Evolutionary conservation across 306 rosid species (phyloP).

Genomic region (Fagus crenata): DNA sequence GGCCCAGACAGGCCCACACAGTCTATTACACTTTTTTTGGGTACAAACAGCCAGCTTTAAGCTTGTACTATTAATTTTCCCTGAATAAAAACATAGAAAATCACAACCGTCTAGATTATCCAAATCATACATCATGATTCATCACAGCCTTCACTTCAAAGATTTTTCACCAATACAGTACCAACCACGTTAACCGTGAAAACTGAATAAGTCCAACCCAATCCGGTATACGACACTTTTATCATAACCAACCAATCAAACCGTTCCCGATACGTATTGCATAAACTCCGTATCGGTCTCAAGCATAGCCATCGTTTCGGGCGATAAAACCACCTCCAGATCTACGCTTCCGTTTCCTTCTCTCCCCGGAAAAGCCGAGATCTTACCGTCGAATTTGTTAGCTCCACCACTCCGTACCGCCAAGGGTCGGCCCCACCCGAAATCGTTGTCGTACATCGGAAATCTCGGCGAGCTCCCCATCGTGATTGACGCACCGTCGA

Average conservation of each 20-base stretch:
- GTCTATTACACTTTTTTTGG: too few species aligned
- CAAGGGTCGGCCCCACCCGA: conserved; percentile 81
- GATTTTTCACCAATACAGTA: too few species aligned
- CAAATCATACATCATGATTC: too few species aligned
- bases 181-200: too few species aligned
- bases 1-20: too few species aligned
- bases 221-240: too few species aligned
- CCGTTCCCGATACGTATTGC: conserved; percentile 55
- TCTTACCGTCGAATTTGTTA: conserved; percentile 89
- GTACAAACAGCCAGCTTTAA: too few species aligned
- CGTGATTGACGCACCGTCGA: conserved; percentile 81
- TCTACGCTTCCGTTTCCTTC: conserved; percentile 84
- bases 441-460: conserved; percentile 84
- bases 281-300: conserved; percentile 66
- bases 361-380: conserved; percentile 74
- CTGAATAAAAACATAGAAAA: too few species aligned
- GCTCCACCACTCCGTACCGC: conserved; percentile 74
- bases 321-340: conserved; percentile 79
- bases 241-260: neutral
- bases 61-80: too few species aligned
- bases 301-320: conserved; percentile 68
- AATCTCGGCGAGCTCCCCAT: conserved; percentile 95
- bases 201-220: too few species aligned
- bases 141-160: too few species aligned
- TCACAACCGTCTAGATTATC: too few species aligned